Conservation (phyloP, 306 rosid species). For the Hylodesmum podocarpum region DNA sequence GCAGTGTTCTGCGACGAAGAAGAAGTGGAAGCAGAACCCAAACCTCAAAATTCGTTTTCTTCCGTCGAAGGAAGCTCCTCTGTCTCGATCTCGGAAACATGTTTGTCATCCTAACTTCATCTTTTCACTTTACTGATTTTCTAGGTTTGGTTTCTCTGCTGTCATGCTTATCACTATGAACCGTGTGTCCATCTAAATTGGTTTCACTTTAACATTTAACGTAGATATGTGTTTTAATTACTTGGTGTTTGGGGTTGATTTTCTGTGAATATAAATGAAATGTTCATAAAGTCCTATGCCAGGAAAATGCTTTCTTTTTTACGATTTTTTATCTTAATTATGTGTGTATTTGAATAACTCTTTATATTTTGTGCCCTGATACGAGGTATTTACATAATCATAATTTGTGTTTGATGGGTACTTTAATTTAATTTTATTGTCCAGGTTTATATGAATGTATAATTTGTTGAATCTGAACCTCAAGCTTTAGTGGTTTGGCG, state of each 20-base stretch:
- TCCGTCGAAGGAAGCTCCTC: slow-evolving; percentile 27
- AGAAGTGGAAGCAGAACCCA: slow-evolving; percentile 34
- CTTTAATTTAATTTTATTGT: neutral
- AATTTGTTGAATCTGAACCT: neutral
- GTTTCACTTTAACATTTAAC: neutral
- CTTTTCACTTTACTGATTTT: neutral
- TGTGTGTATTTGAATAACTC: neutral
- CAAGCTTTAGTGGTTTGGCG: neutral
- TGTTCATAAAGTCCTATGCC: neutral
- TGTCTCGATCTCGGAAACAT: slow-evolving; percentile 30
- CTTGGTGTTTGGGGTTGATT: neutral
- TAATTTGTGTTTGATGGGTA: neutral
- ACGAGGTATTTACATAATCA: too few species aligned
- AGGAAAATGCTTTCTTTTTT: neutral
- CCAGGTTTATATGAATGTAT: neutral
- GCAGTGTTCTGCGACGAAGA: too few species aligned
- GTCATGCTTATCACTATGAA: neutral
- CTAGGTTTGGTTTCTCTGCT: neutral
- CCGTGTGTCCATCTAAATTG: neutral
- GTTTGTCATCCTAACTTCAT: neutral
- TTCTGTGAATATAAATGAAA: neutral
- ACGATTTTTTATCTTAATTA: neutral
- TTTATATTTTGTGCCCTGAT: neutral
- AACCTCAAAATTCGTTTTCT: slow-evolving; percentile 42
- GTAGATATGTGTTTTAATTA: neutral